These are phyloP conservation scores for Pyrenochaeta sp. DNA, from an alignment of 2,329 filamentous ascomycete genomes.

Conservation along the genomic window DNA sequence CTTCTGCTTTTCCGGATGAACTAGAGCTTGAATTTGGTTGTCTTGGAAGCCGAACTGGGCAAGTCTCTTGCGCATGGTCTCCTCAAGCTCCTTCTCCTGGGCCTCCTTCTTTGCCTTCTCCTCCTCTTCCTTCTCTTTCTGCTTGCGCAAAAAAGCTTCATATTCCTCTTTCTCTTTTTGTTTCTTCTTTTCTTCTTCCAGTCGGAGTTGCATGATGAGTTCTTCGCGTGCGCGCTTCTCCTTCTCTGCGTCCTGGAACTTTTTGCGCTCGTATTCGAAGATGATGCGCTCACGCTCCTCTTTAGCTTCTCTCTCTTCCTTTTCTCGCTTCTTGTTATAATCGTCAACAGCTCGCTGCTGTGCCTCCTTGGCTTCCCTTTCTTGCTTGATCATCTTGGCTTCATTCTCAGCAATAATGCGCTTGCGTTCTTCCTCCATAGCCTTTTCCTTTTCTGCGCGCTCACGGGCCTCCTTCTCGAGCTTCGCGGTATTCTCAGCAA, in stretches of 20 bases:
- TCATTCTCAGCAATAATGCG: constrained; percentile 41
- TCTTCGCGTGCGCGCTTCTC: constrained; percentile 49
- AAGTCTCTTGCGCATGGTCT: constrained; percentile 56
- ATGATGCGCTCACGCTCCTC: constrained; percentile 45
- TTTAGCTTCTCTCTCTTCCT: constrained; percentile 42
- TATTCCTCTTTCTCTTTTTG: constrained; percentile 54
- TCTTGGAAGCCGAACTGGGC: constrained; percentile 56
- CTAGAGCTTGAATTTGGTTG: constrained; percentile 58
- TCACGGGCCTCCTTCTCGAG: constrained; percentile 40
- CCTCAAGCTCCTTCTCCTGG: constrained; percentile 54
- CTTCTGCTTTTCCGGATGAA: constrained; percentile 56
- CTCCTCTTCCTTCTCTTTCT: constrained; percentile 52
- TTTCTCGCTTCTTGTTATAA: constrained; percentile 44
- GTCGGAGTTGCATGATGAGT: constrained; percentile 50
- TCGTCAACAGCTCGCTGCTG: constrained; percentile 45
- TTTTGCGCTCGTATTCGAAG: constrained; percentile 48
- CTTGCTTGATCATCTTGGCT: constrained; percentile 38
- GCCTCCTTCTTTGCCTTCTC: constrained; percentile 52
- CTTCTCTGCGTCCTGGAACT: constrained; percentile 47
- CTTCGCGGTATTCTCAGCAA: constrained; percentile 42
- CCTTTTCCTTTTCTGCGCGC: constrained; percentile 34
- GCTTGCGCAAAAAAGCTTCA: constrained; percentile 51
- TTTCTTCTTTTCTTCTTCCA: constrained; percentile 52
- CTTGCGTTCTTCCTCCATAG: constrained; percentile 37
- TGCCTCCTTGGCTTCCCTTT: constrained; percentile 41